Evolutionary conservation across 2,329 filamentous ascomycete genomes (phyloP).

Genomic region (Decorospora gaudefroyi): DNA sequence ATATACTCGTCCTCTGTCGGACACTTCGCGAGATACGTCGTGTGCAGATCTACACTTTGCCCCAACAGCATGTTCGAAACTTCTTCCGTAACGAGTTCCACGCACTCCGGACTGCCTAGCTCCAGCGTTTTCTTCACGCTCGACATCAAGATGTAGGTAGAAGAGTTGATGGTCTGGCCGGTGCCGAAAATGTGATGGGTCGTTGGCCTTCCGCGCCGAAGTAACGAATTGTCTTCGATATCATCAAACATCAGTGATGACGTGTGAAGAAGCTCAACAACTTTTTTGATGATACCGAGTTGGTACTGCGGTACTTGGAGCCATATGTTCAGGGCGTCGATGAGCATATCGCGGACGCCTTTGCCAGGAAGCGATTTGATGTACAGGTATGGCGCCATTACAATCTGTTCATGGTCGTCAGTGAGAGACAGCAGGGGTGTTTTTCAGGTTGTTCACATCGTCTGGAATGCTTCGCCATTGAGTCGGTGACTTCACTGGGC

Average conservation of each 20-base stretch:
- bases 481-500: no score
- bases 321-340: not conserved
- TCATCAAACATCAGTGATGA: conserved; percentile 1
- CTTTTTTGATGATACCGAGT: not conserved
- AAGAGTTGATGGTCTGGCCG: not conserved
- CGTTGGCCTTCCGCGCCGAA: not conserved
- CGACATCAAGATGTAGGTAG: not conserved
- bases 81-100: not conserved
- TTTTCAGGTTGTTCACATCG: no score
- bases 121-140: not conserved
- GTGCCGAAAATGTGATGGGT: not conserved
- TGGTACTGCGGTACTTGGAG: no score
- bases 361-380: not conserved
- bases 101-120: not conserved
- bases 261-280: not conserved
- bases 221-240: not conserved
- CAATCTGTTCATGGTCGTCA: no score
- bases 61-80: not conserved
- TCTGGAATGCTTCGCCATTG: no score
- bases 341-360: not conserved
- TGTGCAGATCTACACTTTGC: not conserved
- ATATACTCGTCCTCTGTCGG: conserved; percentile 2
- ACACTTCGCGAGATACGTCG: not conserved
- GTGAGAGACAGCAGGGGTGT: no score
- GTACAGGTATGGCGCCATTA: not conserved